Evolutionary conservation across 345 rosid species (phyloP).

Genomic region (Jatropha curcas): DNA sequence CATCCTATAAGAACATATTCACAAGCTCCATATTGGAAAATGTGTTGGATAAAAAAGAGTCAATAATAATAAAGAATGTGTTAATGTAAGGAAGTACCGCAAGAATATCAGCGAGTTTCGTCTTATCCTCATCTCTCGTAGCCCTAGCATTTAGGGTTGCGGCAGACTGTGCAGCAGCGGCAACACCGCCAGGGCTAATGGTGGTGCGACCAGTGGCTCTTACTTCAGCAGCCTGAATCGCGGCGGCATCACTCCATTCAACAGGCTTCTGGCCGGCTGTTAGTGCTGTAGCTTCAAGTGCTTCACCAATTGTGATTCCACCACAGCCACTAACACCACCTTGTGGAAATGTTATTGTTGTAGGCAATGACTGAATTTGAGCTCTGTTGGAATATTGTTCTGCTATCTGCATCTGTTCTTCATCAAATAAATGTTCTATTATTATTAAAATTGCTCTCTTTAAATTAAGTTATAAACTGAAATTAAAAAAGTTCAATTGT

Average conservation of each 20-base stretch:
- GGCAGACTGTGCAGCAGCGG: constrained; percentile 78
- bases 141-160: constrained; percentile 63
- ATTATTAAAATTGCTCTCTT: too few species aligned
- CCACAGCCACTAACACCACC: constrained; percentile 20
- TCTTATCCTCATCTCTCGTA: constrained; percentile 49
- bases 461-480: too few species aligned
- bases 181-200: constrained; percentile 64
- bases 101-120: constrained; percentile 64
- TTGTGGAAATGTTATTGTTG: neutral
- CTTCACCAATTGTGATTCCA: constrained; percentile 65
- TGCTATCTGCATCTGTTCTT: constrained; percentile 11
- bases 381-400: constrained; percentile 25
- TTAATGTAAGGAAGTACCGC: constrained; percentile 32
- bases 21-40: too few species aligned
- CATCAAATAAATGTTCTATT: too few species aligned
- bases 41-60: too few species aligned
- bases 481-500: too few species aligned
- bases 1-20: too few species aligned
- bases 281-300: constrained; percentile 69
- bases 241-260: constrained; percentile 86
- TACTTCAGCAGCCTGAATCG: constrained; percentile 87
- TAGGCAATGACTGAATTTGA: neutral
- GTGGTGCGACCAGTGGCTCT: constrained; percentile 74
- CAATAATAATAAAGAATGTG: too few species aligned
- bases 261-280: constrained; percentile 78